Conservation (phyloP, 108 stramenopile genomes). For the Nitzschia inconspicua region DNA sequence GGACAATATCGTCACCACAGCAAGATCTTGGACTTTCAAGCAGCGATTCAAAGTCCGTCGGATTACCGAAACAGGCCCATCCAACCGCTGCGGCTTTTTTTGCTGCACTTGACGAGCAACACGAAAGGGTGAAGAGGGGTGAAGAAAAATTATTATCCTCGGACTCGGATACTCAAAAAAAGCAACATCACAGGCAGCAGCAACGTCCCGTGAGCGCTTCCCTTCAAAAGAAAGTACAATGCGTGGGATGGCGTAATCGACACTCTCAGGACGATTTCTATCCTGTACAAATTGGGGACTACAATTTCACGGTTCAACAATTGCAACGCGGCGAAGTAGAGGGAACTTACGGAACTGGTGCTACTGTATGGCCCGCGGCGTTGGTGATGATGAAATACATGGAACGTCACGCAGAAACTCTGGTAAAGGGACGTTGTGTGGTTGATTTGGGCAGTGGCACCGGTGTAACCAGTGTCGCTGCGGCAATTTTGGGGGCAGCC, state of each 20-base stretch:
- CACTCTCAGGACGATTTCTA: slow-evolving; percentile 58
- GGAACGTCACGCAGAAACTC: slow-evolving; percentile 38
- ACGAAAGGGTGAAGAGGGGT: neutral
- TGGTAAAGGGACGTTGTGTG: slow-evolving; percentile 43
- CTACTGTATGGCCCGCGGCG: slow-evolving; percentile 89
- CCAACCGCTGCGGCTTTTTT: slow-evolving; percentile 66
- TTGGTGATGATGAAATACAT: slow-evolving; percentile 82
- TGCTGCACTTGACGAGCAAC: slow-evolving; percentile 41
- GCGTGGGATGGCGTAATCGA: slow-evolving; percentile 76
- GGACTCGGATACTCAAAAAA: neutral
- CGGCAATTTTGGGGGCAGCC: slow-evolving; percentile 68
- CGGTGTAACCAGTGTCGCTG: slow-evolving; percentile 73
- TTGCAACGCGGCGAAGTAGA: slow-evolving; percentile 79
- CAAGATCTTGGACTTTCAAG: no score
- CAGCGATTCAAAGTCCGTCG: no score
- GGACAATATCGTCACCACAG: no score
- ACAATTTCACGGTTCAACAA: slow-evolving; percentile 53
- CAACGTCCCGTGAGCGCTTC: neutral
- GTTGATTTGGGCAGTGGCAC: slow-evolving; percentile 85
- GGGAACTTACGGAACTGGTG: slow-evolving; percentile 87
- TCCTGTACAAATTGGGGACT: slow-evolving; percentile 8
- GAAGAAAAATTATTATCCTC: neutral
- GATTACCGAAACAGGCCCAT: slow-evolving; percentile 14
- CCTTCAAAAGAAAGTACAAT: slow-evolving; percentile 19
- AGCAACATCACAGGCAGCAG: neutral